Percentiles rank a stretch among this genome's conserved stretches.
phyloP scores from a whole-genome alignment of 257 asterid genomes.

The Fraxinus quadrangulata region DNA sequence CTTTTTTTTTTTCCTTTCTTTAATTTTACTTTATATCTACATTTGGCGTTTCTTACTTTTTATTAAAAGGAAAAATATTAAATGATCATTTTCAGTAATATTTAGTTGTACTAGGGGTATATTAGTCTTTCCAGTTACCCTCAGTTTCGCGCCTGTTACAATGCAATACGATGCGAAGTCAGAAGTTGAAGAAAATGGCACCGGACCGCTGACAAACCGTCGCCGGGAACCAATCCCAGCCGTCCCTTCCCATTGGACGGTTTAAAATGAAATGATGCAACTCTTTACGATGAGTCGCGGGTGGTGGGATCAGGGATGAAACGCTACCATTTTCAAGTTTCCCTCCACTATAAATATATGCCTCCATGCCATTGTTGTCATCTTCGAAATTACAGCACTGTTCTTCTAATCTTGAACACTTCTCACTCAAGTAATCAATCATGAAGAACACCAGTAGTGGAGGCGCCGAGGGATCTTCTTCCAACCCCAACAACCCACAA shows the following conservation, averaged over 20 bases:
- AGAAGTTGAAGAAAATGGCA: neutral
- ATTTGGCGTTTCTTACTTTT: no score
- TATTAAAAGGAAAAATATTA: no score
- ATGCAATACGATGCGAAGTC: neutral
- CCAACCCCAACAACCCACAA: neutral
- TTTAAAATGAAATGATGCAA: neutral
- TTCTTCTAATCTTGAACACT: neutral
- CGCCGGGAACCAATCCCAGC: neutral
- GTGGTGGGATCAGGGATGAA: neutral
- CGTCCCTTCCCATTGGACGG: neutral
- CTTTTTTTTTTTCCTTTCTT: no score
- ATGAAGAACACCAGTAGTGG: constrained; percentile 5
- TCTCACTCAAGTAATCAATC: neutral
- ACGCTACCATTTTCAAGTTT: neutral
- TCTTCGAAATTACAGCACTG: neutral
- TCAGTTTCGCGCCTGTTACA: no score
- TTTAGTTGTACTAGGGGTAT: no score
- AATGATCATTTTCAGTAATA: no score
- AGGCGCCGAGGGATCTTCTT: neutral
- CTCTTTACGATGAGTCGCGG: neutral
- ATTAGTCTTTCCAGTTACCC: no score
- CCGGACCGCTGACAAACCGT: neutral
- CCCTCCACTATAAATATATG: neutral
- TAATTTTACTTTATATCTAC: no score
- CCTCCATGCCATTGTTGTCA: neutral